These are phyloP conservation scores for Oropetium thomaeum DNA, from an alignment of 176 grass and related monocot species.

Conservation along the genomic window DNA sequence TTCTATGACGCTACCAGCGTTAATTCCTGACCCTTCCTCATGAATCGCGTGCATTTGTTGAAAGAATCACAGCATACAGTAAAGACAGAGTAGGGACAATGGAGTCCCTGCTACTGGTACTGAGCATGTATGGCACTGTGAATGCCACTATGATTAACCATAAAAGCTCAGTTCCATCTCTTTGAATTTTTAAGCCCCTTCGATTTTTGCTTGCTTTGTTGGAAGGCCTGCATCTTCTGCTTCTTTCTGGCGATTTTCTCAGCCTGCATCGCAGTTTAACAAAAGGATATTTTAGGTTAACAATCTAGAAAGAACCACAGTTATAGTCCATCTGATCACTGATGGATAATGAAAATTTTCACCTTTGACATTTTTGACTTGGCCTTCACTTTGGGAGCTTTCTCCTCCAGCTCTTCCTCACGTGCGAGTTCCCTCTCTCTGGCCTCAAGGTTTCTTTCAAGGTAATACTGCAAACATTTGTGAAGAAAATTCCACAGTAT, in stretches of 20 bases:
- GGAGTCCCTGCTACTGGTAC: neutral
- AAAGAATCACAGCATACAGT: neutral
- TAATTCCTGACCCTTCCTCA: neutral
- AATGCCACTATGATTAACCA: neutral
- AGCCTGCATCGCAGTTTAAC: constrained; percentile 44
- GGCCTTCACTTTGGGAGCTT: constrained; percentile 84
- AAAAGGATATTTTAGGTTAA: neutral
- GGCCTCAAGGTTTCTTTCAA: constrained; percentile 95
- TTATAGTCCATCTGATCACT: neutral
- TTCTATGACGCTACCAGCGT: constrained; percentile 14
- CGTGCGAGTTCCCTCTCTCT: constrained; percentile 82
- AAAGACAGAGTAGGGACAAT: neutral
- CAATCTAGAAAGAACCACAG: constrained; percentile 8
- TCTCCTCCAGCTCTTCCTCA: constrained; percentile 85
- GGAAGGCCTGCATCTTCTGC: constrained; percentile 84
- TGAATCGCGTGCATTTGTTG: neutral
- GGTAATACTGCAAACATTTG: constrained; percentile 77
- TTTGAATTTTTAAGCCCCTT: constrained; percentile 77
- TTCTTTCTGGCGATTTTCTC: constrained; percentile 93
- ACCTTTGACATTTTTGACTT: constrained; percentile 99
- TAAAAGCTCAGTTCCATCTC: constrained; percentile 61
- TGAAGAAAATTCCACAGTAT: neutral
- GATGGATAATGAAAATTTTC: neutral
- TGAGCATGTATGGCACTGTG: neutral
- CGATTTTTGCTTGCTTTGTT: constrained; percentile 82